Percentiles rank a stretch among this genome's conserved stretches.
These are phyloP conservation scores for Alternaria gansuensis DNA, from an alignment of 2,329 filamentous ascomycete species.

Conservation along the genomic window DNA sequence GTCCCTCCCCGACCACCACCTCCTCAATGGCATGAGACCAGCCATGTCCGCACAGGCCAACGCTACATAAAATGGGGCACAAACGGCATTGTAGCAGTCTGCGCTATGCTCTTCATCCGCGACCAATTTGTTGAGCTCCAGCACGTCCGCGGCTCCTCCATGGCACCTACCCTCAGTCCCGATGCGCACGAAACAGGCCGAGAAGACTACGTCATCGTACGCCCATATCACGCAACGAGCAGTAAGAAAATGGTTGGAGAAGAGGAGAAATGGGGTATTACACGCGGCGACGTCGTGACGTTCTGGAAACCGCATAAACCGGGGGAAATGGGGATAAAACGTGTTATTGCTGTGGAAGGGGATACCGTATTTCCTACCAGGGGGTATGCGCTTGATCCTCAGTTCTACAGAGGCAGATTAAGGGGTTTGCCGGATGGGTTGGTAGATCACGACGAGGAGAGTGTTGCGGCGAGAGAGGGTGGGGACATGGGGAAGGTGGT, in stretches of 20 bases:
- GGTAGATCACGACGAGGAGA: constrained; percentile 28
- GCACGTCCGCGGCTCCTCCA: constrained; percentile 54
- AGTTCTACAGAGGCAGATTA: constrained; percentile 19
- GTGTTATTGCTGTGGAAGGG: constrained; percentile 81
- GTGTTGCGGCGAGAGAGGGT: constrained; percentile 22
- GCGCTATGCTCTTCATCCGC: constrained; percentile 47
- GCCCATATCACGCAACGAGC: constrained; percentile 27
- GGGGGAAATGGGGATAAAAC: constrained; percentile 76
- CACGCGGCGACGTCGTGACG: constrained; percentile 57
- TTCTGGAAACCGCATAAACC: constrained; percentile 70
- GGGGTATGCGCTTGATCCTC: constrained; percentile 58
- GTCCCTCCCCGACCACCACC: constrained; percentile 14
- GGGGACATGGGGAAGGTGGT: constrained; percentile 55
- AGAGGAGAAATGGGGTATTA: constrained; percentile 32
- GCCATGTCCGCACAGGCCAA: constrained; percentile 15
- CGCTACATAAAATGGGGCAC: constrained; percentile 26
- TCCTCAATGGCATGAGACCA: constrained; percentile 18
- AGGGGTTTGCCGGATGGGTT: constrained; percentile 45
- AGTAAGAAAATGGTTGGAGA: not conserved
- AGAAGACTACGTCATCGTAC: constrained; percentile 53
- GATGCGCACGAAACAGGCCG: constrained; percentile 51
- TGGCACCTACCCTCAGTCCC: constrained; percentile 59
- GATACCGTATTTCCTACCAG: constrained; percentile 68
- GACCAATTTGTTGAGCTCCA: constrained; percentile 53
- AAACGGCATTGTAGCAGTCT: constrained; percentile 28